phyloP scores from a whole-genome alignment of 2,329 filamentous ascomycete genomes.

The Stachybotrys chlorohalonatus region DNA sequence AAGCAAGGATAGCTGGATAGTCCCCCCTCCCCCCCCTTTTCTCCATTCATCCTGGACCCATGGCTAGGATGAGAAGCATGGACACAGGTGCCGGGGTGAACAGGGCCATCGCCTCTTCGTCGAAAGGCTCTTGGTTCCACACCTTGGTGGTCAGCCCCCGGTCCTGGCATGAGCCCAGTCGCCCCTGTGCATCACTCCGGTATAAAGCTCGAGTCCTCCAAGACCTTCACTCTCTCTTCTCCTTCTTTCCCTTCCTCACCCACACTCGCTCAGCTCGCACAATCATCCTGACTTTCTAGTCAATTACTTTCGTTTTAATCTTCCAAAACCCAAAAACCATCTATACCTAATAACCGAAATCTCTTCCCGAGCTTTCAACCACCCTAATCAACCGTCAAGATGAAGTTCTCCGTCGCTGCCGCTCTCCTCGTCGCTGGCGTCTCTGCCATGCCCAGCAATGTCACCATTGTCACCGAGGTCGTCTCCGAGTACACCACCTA shows the following conservation, averaged over 20 bases:
- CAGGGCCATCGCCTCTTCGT: not conserved
- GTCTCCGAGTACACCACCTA: slow-evolving; percentile 60
- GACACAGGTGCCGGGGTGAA: not conserved
- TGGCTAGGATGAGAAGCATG: not conserved
- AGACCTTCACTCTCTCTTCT: slow-evolving; percentile 17
- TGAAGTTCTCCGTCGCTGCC: slow-evolving; percentile 52
- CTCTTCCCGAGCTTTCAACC: slow-evolving; percentile 22
- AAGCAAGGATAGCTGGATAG: not conserved
- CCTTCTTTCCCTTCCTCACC: slow-evolving; percentile 31
- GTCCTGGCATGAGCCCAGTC: no score
- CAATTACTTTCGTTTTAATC: slow-evolving; percentile 47
- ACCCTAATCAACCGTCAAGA: slow-evolving; percentile 45
- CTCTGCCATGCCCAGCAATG: slow-evolving; percentile 31
- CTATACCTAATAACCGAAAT: slow-evolving; percentile 12
- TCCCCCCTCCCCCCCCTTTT: not conserved
- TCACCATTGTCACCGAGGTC: slow-evolving; percentile 54
- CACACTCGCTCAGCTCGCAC: slow-evolving; percentile 32
- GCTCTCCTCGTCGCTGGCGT: slow-evolving; percentile 42
- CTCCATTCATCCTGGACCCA: not conserved
- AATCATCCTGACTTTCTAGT: slow-evolving; percentile 40
- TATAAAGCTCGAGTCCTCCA: slow-evolving; percentile 42
- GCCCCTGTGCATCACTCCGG: slow-evolving; percentile 12
- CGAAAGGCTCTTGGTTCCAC: not conserved
- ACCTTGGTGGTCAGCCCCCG: not conserved
- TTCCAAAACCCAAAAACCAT: slow-evolving; percentile 9